A percentile compares a stretch with the other conserved stretches of the same genome.
Conservation (phyloP, 257 asterid genomes). For the Solanum raphanifolium region DNA sequence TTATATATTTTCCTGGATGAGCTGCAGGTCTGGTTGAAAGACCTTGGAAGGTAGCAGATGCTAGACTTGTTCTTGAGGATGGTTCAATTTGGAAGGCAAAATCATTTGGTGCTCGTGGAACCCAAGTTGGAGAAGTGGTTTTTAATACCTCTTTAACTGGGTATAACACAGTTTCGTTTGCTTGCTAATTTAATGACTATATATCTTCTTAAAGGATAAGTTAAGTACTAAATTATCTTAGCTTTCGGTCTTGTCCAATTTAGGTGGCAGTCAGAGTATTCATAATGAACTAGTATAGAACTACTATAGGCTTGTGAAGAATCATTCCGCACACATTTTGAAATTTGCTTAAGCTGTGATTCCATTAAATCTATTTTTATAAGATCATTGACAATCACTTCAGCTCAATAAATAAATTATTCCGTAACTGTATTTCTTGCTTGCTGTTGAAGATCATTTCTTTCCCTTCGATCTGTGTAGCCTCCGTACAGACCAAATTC, state of each 20-base stretch:
- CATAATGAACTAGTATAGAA: background rate
- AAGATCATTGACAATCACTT: background rate
- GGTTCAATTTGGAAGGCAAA: conserved; percentile 95
- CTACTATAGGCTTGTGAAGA: background rate
- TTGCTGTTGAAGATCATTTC: background rate
- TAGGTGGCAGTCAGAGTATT: background rate
- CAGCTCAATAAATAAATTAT: background rate
- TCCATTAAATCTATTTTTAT: background rate
- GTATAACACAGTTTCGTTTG: conserved; percentile 15
- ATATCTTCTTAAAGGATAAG: background rate
- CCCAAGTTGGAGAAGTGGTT: conserved; percentile 99
- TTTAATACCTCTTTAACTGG: conserved; percentile 96
- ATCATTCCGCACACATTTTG: background rate
- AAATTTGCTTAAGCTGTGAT: background rate
- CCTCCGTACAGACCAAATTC: background rate
- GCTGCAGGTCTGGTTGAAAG: conserved; percentile 37
- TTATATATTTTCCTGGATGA: background rate
- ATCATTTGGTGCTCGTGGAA: conserved; percentile 96
- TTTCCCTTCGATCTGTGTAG: background rate
- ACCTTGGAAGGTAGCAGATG: conserved; percentile 97
- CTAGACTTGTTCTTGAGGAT: conserved; percentile 89
- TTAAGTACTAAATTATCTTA: background rate
- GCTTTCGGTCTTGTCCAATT: background rate
- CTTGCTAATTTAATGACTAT: background rate
- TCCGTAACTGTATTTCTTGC: background rate